phyloP scores from a whole-genome alignment of 139 green algal species.

The Chlorella sp. region DNA sequence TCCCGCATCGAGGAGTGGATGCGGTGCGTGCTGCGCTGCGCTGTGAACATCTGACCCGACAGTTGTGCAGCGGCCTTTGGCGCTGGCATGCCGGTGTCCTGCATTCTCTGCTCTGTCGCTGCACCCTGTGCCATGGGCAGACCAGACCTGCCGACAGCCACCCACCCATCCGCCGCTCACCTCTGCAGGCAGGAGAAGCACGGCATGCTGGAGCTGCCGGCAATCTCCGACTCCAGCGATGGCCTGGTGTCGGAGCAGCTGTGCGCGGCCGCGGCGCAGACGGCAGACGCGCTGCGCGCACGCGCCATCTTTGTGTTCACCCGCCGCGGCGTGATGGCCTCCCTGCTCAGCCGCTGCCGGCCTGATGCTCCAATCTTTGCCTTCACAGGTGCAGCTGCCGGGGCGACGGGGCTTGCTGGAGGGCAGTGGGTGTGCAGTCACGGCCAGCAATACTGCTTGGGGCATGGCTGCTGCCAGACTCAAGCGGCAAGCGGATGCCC shows the following conservation, averaged over 20 bases:
- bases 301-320: conserved; percentile 89
- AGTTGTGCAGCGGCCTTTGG: too few species aligned
- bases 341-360: conserved; percentile 78
- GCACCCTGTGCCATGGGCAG: too few species aligned
- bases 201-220: conserved; percentile 61
- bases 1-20: conserved; percentile 68
- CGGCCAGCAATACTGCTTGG: too few species aligned
- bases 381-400: conserved; percentile 88
- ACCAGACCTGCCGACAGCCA: too few species aligned
- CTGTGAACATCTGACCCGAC: too few species aligned
- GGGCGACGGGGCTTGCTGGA: too few species aligned
- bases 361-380: conserved; percentile 89
- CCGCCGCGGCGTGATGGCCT: conserved; percentile 77
- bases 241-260: conserved; percentile 73
- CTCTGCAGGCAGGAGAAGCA: conserved; percentile 63
- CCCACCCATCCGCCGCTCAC: too few species aligned
- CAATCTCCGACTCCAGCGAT: conserved; percentile 50
- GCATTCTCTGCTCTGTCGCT: too few species aligned
- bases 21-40: conserved; percentile 32
- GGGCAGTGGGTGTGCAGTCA: neutral
- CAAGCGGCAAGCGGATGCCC: too few species aligned
- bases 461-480: too few species aligned
- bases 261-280: conserved; percentile 71
- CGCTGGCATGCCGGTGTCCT: too few species aligned
- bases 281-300: conserved; percentile 73